phyloP scores from a whole-genome alignment of 1,284 basidiomycete species.

The Psilocybe mexicana region DNA sequence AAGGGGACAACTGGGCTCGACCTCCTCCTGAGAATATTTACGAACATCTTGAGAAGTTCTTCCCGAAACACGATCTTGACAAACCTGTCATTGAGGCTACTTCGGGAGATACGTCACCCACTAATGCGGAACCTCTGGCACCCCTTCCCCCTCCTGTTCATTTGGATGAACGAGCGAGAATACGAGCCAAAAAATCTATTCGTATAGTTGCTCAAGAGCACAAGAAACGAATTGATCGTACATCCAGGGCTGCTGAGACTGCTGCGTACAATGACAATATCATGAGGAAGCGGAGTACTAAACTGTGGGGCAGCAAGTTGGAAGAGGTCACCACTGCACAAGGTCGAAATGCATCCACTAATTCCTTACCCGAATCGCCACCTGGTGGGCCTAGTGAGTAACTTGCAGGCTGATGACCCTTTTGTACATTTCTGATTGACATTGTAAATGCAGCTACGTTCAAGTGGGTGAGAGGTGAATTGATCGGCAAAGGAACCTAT shows the following conservation, averaged over 20 bases:
- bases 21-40: slow-evolving; percentile 94
- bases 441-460: slow-evolving; percentile 69
- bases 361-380: slow-evolving; percentile 53
- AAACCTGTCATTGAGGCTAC: slow-evolving; percentile 90
- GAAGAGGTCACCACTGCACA: slow-evolving; percentile 89
- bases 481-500: slow-evolving; percentile 97
- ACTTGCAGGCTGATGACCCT: slow-evolving; percentile 10
- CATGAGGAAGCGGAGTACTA: slow-evolving; percentile 84
- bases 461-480: slow-evolving; percentile 97
- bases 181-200: slow-evolving; percentile 82
- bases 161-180: slow-evolving; percentile 40
- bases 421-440: slow-evolving; percentile 12
- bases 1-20: slow-evolving; percentile 78
- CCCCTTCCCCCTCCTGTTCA: slow-evolving; percentile 38
- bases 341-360: slow-evolving; percentile 46
- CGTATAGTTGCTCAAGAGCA: slow-evolving; percentile 87
- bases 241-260: slow-evolving; percentile 41
- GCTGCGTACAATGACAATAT: slow-evolving; percentile 47
- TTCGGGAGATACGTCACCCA: slow-evolving; percentile 78
- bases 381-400: slow-evolving; percentile 63
- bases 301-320: slow-evolving; percentile 92
- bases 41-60: slow-evolving; percentile 92
- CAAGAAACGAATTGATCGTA: slow-evolving; percentile 67
- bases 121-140: slow-evolving; percentile 58
- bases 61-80: slow-evolving; percentile 96